These are phyloP conservation scores for Scutellaria galericulata DNA, from an alignment of 257 asterid genomes.

Conservation along the genomic window DNA sequence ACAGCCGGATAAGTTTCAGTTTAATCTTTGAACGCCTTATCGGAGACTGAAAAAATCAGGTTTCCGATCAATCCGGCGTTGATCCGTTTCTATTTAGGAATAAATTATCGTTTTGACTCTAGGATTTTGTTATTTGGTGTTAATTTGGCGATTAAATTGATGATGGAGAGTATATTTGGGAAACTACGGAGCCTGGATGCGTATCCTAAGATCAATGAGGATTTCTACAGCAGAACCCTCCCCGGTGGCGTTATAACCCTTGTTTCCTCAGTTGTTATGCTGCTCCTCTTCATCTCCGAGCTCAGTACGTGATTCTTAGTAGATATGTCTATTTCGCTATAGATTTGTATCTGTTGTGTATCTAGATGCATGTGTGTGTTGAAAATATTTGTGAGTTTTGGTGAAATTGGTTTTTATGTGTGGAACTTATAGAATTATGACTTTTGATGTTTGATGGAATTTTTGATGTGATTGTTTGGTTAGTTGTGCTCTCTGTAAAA, in stretches of 20 bases:
- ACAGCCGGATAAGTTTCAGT: constrained; percentile 19
- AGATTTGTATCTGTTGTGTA: constrained; percentile 6
- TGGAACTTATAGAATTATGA: background rate
- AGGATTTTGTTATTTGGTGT: constrained; percentile 11
- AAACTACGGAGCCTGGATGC: constrained; percentile 82
- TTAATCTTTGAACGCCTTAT: constrained; percentile 24
- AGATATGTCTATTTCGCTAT: constrained; percentile 10
- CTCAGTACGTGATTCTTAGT: constrained; percentile 64
- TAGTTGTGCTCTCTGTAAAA: background rate
- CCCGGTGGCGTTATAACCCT: constrained; percentile 93
- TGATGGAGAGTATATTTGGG: constrained; percentile 73
- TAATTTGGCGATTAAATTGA: constrained; percentile 27
- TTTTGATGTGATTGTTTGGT: background rate
- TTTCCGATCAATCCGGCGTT: constrained; percentile 38
- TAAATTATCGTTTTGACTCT: background rate
- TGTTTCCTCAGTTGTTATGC: constrained; percentile 83
- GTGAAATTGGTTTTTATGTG: constrained; percentile 4
- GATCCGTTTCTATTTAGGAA: constrained; percentile 18
- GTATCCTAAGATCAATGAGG: constrained; percentile 96
- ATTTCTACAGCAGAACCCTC: constrained; percentile 95
- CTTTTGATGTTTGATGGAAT: constrained; percentile 10
- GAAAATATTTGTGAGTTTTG: background rate
- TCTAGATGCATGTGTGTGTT: constrained; percentile 5
- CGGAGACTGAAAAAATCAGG: constrained; percentile 26
- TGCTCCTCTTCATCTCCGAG: constrained; percentile 90